Evolutionary conservation across 805 yeast species (phyloP), one percentile per base, ranked within the genome.

Genomic region (Kluyveromyces aestuarii): DNA sequence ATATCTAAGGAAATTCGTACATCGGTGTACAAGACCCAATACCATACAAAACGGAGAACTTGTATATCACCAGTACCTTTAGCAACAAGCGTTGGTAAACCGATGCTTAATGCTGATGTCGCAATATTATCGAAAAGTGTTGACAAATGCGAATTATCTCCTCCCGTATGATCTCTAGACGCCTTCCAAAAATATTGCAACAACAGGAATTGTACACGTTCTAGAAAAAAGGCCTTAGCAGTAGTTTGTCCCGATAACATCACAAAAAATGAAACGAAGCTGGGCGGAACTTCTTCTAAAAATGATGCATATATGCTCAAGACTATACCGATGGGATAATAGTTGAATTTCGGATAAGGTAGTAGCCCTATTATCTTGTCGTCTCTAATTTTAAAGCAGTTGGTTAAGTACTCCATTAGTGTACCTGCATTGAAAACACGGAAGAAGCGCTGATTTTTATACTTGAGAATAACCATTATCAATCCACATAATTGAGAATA

Each of bases 301-400:
- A 43, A 63, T 27, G 52, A 47, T 2, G 51, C 54, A 8, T 57
- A 45, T 5, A 66, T 54, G 45, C 48, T 51, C 4, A 65, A 18
- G 2, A 66, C 53, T 1, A 63, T 58, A 10, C 61, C 70, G 8
- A 58, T 53, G 18, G 54, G 58, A 45, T 56, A 66, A 42, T 55
- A 62, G 40, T 63, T 64, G 16, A 51, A 50, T 35, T 62, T 63
- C 0, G 35, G 39, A 1, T 51, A 43, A 17, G 50, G 46, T 7
- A 30, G 27, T 2, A 47, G 37, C 8, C 47, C 44, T 10, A 40
- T 37, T 16, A 49, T 38, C 9, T 38, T 14, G 17, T 41, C 44
- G 8, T 41, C 37, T 14, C 13, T 17, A 10, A 41, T 25, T 16
- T 41, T 41, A 18, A 41, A 41, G 30, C 44, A 41, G 9, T 21